Conservation (phyloP, 1,284 basidiomycete species). For the Cerrena zonata region DNA sequence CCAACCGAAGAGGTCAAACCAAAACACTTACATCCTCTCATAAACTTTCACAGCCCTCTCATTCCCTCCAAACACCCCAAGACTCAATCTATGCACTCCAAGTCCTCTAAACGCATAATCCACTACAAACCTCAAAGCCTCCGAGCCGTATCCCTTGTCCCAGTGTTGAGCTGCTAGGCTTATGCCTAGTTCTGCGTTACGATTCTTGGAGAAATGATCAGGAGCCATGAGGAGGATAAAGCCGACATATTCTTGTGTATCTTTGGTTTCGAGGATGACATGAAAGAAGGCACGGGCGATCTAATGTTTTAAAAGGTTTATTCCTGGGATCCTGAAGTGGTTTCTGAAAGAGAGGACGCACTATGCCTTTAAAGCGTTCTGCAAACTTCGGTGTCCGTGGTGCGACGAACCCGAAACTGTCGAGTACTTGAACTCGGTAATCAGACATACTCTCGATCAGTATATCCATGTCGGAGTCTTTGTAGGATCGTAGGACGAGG, state of each 20-base stretch:
- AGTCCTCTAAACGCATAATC: conserved; percentile 13
- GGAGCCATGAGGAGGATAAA: conserved; percentile 8
- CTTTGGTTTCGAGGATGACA: conserved; percentile 15
- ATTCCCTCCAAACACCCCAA: conserved; percentile 13
- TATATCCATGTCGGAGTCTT: conserved; percentile 1
- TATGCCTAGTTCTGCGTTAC: conserved; percentile 12
- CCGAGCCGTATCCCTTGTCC: conserved; percentile 16
- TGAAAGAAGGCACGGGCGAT: too few relatives aligned
- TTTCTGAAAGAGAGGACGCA: too few relatives aligned
- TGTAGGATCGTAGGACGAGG: conserved; percentile 1
- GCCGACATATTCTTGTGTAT: conserved; percentile 10
- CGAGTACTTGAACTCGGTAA: neutral
- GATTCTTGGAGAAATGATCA: conserved; percentile 5
- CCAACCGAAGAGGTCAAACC: neutral
- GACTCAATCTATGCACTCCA: conserved; percentile 11
- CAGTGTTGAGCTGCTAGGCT: conserved; percentile 8
- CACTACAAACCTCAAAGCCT: conserved; percentile 12
- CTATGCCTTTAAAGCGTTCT: neutral
- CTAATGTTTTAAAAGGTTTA: too few relatives aligned
- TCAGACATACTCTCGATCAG: neutral
- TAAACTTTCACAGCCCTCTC: conserved; percentile 13
- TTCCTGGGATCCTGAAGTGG: too few relatives aligned
- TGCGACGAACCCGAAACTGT: neutral
- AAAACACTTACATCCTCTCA: conserved; percentile 12
- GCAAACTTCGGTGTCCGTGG: neutral